Conservation (phyloP, 805 yeast genomes). For the Debaryomyces hansenii region DNA sequence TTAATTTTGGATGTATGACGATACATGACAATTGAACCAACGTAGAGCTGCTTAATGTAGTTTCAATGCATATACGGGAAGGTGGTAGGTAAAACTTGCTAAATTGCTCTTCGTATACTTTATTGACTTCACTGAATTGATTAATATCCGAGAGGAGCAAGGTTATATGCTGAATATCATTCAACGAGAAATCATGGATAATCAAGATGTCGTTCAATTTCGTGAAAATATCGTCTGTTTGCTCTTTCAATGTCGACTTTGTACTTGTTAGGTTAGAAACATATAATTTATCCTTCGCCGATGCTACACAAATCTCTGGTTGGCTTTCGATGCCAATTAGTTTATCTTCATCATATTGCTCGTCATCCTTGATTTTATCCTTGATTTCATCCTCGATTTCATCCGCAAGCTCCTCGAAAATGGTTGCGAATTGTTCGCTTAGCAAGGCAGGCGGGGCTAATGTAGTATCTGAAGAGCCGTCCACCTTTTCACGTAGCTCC, state of each 20-base stretch:
- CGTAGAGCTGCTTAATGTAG: constrained; percentile 41
- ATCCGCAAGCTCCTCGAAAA: constrained; percentile 18
- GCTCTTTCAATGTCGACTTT: constrained; percentile 28
- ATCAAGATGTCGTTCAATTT: constrained; percentile 38
- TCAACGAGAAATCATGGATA: constrained; percentile 29
- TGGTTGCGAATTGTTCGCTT: constrained; percentile 37
- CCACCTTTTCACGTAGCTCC: constrained; percentile 37
- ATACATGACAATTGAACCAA: constrained; percentile 62
- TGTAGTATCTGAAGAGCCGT: neutral
- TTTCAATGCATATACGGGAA: constrained; percentile 80
- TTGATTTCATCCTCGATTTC: neutral
- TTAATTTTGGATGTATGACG: constrained; percentile 36
- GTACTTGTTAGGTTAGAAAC: constrained; percentile 29
- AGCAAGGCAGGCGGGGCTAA: constrained; percentile 39
- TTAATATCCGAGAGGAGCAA: constrained; percentile 65
- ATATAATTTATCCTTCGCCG: constrained; percentile 20
- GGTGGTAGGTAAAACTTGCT: constrained; percentile 69
- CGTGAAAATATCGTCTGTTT: constrained; percentile 50
- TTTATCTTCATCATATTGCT: too few relatives aligned
- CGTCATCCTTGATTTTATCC: neutral
- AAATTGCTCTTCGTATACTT: constrained; percentile 58
- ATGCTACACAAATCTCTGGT: neutral
- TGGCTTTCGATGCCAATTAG: neutral
- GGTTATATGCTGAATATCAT: constrained; percentile 59
- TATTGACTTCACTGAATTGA: constrained; percentile 61